Conservation (phyloP, 2,329 filamentous ascomycete genomes). For the Xylariaceae sp. region DNA sequence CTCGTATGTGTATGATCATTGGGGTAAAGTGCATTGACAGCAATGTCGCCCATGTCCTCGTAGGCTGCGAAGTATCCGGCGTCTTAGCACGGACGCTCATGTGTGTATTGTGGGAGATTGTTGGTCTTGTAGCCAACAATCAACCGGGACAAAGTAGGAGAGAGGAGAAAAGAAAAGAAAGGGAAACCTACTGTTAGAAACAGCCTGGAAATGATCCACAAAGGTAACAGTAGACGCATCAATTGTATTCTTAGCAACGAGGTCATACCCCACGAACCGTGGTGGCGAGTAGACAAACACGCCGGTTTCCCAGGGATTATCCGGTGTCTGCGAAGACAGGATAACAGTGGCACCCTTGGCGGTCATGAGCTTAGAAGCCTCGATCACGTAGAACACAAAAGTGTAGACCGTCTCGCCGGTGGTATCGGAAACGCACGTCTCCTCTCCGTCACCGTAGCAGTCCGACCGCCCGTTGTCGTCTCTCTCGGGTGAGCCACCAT, state of each 20-base stretch:
- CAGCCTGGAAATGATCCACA: conserved; percentile 55
- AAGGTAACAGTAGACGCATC: conserved; percentile 38
- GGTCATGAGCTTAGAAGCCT: conserved; percentile 29
- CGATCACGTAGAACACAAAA: conserved; percentile 27
- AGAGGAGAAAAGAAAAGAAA: neutral
- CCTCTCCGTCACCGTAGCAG: conserved; percentile 49
- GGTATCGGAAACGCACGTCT: conserved; percentile 44
- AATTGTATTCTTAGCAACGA: conserved; percentile 16
- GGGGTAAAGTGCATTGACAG: conserved; percentile 49
- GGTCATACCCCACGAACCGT: conserved; percentile 53
- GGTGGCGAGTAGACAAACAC: conserved; percentile 42
- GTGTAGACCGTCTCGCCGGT: conserved; percentile 30
- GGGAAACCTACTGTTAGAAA: conserved; percentile 35
- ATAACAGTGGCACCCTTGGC: conserved; percentile 59
- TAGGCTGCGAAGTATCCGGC: conserved; percentile 33
- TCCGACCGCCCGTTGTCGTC: conserved; percentile 59
- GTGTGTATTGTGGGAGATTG: too few species aligned
- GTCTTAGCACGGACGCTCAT: neutral
- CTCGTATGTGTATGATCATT: conserved; percentile 61
- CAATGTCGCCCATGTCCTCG: conserved; percentile 40
- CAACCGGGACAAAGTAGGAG: neutral
- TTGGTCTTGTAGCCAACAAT: neutral
- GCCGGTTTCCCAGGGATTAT: conserved; percentile 59
- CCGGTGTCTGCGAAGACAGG: conserved; percentile 54
- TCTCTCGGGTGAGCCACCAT: conserved; percentile 51